These are phyloP conservation scores for Styphnolobium japonicum DNA, from an alignment of 306 rosid genomes.

Conservation along the genomic window DNA sequence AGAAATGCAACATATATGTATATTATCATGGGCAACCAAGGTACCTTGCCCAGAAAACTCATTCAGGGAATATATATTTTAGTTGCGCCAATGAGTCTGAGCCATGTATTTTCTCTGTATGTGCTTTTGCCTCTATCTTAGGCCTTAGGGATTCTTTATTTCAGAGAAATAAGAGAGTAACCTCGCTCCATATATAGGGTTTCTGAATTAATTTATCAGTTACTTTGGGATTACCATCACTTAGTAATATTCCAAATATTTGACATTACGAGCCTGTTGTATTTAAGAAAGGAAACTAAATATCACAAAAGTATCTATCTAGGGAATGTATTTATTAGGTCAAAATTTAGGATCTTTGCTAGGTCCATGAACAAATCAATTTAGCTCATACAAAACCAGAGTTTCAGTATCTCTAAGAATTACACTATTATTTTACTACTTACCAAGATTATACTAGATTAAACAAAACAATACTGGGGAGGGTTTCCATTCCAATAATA, in stretches of 20 bases:
- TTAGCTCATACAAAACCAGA: conserved; percentile 21
- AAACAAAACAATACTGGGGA: conserved; percentile 33
- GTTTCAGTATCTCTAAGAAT: conserved; percentile 28
- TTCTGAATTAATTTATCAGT: not conserved
- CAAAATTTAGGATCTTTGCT: conserved; percentile 21
- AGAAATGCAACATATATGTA: not conserved
- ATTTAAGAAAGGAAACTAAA: not conserved
- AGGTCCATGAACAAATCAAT: conserved; percentile 26
- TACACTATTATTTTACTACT: conserved; percentile 31
- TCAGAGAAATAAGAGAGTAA: not conserved
- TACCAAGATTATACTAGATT: conserved; percentile 33
- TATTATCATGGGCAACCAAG: not conserved
- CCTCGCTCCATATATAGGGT: not conserved
- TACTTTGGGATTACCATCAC: not conserved
- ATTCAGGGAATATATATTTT: not conserved
- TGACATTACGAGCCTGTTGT: not conserved
- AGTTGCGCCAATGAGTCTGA: not conserved
- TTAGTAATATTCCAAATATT: not conserved
- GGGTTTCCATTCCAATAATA: conserved; percentile 37
- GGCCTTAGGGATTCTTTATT: not conserved
- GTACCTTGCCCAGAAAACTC: conserved; percentile 15
- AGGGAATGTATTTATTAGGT: conserved; percentile 5
- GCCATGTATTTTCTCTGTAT: not conserved
- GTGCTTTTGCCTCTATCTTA: not conserved
- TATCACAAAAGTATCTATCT: not conserved